A percentile compares a stretch with the other conserved stretches of the same genome.
Conservation (phyloP, 805 yeast genomes). For the Metschnikowia matae region DNA sequence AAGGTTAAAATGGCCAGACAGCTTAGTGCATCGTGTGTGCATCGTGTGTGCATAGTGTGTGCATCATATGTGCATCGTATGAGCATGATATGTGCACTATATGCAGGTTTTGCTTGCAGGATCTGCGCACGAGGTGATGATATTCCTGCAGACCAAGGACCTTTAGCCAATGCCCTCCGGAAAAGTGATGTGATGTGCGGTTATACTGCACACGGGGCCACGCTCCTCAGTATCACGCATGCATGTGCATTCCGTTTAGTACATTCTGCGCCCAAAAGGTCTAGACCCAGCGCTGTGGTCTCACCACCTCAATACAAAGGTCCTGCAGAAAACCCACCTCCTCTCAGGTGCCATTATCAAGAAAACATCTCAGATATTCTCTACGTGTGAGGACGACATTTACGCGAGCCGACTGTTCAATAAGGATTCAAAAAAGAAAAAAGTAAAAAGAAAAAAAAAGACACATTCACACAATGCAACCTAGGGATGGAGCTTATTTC, state of each 20-base stretch:
- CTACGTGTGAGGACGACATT: background rate
- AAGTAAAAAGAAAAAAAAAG: too few species aligned
- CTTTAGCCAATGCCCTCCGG: background rate
- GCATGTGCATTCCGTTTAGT: background rate
- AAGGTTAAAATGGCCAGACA: too few species aligned
- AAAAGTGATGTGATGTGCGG: background rate
- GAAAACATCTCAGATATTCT: background rate
- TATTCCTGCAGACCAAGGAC: background rate
- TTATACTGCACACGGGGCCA: background rate
- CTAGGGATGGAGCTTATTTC: too few species aligned
- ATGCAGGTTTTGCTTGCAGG: background rate
- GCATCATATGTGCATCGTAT: too few species aligned
- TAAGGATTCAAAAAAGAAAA: too few species aligned
- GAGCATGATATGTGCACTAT: background rate
- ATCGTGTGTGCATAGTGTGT: too few species aligned
- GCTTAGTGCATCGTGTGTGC: too few species aligned
- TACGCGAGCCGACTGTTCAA: too few species aligned
- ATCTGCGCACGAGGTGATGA: background rate
- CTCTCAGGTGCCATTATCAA: background rate
- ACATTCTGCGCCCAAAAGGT: background rate
- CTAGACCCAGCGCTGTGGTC: background rate
- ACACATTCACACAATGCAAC: too few species aligned
- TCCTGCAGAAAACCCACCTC: background rate
- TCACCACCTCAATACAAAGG: background rate
- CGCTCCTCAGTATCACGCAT: background rate